Base-by-base conservation (phyloP, 768 basidiomycete genomes). In the Hypsizygus marmoreus region DNA sequence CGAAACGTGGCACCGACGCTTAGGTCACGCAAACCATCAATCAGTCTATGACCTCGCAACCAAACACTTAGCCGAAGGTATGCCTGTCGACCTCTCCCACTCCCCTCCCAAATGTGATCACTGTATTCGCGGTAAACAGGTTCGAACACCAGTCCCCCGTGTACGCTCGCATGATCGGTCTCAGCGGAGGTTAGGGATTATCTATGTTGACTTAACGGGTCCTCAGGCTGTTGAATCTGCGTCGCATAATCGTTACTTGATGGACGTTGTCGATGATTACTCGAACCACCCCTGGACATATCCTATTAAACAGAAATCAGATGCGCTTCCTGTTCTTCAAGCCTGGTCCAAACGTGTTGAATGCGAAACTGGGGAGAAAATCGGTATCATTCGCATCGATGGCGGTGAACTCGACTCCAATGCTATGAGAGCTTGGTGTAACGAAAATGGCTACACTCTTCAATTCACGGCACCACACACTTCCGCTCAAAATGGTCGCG, bases 401-500 rank as follows among this genome's bases (percentile, higher is more conserved):
- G 51, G 48, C 14, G 62, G 63, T 0, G 58, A 64, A 53, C 59
- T 49, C 3, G 53, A 46, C 39, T 58, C 43, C 44, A 47, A 43
- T 8, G 45, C 48, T 13, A 57, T 65, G 55, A 32, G 39, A 6
- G 43, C 26, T 4, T 63, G 58, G 60, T 13, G 55, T 1, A 32
- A 20, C 8, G 40, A 43, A 5, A 34, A 44, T 11, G 56, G 58
- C 8, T 53, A 39, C 1, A 7, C 33, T 1, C 50, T 56, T 7
- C 35, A 59, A 16, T 56, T 41, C 40, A 67, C 65, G 0, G 63
- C 64, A 0, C 59, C 67, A 0, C 57, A 73, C 50, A 71, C 67
- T 6, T 71, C 67, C n/a, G 58, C 60, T 8, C 53, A 64, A 10
- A 73, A 65, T 44, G 68, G 73, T 3, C 47, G 52, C 6, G 68